phyloP scores from a whole-genome alignment of 805 yeast species.

The Lipomyces starkeyi region DNA sequence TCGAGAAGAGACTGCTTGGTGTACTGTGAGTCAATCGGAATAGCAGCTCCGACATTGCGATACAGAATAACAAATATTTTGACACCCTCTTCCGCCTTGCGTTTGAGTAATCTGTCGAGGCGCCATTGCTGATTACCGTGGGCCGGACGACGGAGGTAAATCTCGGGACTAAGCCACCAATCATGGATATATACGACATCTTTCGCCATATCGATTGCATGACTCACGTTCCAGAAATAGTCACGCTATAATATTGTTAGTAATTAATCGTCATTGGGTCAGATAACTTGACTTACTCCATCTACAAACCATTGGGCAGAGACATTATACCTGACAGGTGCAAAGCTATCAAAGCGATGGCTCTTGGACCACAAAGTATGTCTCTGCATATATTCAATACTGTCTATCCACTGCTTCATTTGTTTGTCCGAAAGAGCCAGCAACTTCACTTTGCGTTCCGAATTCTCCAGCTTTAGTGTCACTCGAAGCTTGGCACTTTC shows the following conservation, averaged over 20 bases:
- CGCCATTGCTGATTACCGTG: constrained; percentile 95
- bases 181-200: constrained; percentile 95
- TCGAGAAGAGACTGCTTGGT: constrained; percentile 91
- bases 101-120: constrained; percentile 81
- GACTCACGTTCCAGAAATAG: constrained; percentile 93
- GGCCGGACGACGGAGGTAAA: constrained; percentile 91
- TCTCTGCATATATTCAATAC: constrained; percentile 71
- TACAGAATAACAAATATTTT: constrained; percentile 90
- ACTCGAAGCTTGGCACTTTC: constrained; percentile 39
- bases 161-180: constrained; percentile 98
- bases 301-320: constrained; percentile 98
- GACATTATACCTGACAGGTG: constrained; percentile 84
- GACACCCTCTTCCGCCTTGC: constrained; percentile 94
- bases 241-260: constrained; percentile 57
- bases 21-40: constrained; percentile 91
- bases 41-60: constrained; percentile 91
- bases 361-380: constrained; percentile 72
- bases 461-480: constrained; percentile 59
- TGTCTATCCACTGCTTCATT: constrained; percentile 74
- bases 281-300: constrained; percentile 50
- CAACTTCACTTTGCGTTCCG: constrained; percentile 78
- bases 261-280: not conserved
- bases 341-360: constrained; percentile 86
- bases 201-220: constrained; percentile 89
- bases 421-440: constrained; percentile 70